Base-by-base conservation (phyloP, 805 yeast species). In the Lipomyces kockii region DNA sequence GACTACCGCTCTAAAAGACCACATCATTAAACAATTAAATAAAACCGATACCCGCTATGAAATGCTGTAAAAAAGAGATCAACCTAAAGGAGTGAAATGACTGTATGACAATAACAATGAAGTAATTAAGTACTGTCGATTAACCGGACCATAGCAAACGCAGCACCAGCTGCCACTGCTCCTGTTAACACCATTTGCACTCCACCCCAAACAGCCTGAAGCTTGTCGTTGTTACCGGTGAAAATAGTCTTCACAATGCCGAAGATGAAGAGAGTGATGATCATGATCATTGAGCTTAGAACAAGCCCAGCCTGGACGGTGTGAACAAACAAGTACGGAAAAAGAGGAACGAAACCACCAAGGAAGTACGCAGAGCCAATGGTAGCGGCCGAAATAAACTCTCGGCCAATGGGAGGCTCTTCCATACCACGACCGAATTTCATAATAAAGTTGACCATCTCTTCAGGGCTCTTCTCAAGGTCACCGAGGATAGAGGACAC, bases 141-240 rank as follows among this genome's bases (percentile, higher is more conserved):
- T 71, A 89, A 78, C 77, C 87, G 89, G 43, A 94, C 99, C 76
- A 93, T 85, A 57, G 86, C 86, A 97, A 97, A 94, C 11, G 99
- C 99, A 29, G 97, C 90, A 3, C 97, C 97, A 3, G 99, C 98
- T 27, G 99, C 98, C 39, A 90, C 81, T n/a, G 98, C 96, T 52
- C 99, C 99, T 61, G 91, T 93, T n/a, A 89, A 79, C 63, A 92
- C 87, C 98, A 95, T 94, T 80, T 92, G 96, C 22, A 89, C 65
- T 56, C 98, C 98, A 78, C 93, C 97, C 61, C 82, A 80, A 2
- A 89, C 60, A 78, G 77, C 64, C 71, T 68, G 37, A 58, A 59
- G 25, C 63, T 70, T 60, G 57, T 62, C 32, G 62, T 25, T 62
- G 65, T 60, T 64, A 96, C 97, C 86, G 3, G 98, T 89, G 61